Percentiles rank a stretch among this genome's conserved stretches.
Conservation (phyloP, 2,329 filamentous ascomycete genomes). For the Trichoderma afroharzianum region DNA sequence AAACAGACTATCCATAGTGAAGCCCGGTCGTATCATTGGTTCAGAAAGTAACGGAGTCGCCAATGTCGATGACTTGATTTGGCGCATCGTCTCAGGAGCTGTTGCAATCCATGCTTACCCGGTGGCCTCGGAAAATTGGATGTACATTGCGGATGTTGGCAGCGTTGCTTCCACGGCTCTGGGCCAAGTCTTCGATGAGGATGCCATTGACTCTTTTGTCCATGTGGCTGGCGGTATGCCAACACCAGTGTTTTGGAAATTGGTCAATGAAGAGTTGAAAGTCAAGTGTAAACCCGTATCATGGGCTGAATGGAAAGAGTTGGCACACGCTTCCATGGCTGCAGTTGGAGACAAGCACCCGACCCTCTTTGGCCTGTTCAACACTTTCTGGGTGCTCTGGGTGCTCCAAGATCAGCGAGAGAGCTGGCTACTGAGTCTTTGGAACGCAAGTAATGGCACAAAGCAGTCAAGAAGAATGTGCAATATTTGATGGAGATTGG, state of each 20-base stretch:
- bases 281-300: constrained; percentile 7
- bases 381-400: constrained; percentile 20
- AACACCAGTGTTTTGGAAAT: constrained; percentile 21
- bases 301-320: constrained; percentile 20
- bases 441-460: background rate
- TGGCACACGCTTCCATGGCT: constrained; percentile 12
- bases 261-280: constrained; percentile 18
- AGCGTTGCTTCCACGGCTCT: constrained; percentile 20
- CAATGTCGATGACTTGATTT: constrained; percentile 26
- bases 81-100: constrained; percentile 22
- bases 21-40: constrained; percentile 25
- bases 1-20: constrained; percentile 21
- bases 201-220: background rate
- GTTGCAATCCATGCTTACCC: constrained; percentile 16
- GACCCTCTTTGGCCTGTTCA: constrained; percentile 28
- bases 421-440: background rate
- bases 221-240: constrained; percentile 20
- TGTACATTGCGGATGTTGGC: constrained; percentile 19
- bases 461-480: background rate
- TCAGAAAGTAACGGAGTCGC: constrained; percentile 20
- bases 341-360: constrained; percentile 22
- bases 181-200: background rate
- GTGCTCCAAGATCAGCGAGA: background rate
- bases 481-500: constrained; percentile 5
- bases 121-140: constrained; percentile 17